Base-by-base conservation (phyloP, 2,329 filamentous ascomycete species). In the Huntiella omanensis region DNA sequence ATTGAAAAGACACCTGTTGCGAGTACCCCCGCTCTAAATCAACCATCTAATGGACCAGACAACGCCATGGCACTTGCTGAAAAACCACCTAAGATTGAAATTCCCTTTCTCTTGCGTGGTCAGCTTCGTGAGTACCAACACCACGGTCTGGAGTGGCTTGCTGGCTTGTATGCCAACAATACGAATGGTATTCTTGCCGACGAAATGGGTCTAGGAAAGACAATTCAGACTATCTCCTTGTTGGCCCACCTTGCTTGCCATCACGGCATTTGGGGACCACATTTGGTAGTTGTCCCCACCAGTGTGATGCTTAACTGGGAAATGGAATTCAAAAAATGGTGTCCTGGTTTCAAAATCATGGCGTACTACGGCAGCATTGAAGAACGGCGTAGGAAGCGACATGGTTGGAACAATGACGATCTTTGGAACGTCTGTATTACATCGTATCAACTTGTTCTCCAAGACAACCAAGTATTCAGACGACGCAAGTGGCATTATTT, bases 271-370 rank as follows among this genome's bases (percentile, higher is more conserved):
- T 98, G 91, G 92, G 91, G 92, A 0, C 86, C 91, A 1, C 91
- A 98, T 65, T 67, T 98, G 17, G 84, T 98, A 42, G 82, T 98
- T 50, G 91, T 98, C 2, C 91, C 91, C 1, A 98, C 91, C 2
- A 96, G 87, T 61, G 92, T 98, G 42, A 95, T 98, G 71, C 75
- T 98, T 53, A 98, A 98, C 58, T 98, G 91, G 91, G 92, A 98
- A 60, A 96, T 96, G 82, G 91, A 98, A 62, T 98, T 98, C 70
- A 96, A 96, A 58, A 98, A 98, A 60, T 98, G 88, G 76, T 84
- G 87, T 48, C 91, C 92, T 3, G 88, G 91, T 0, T 98, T 98
- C 69, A 96, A 95, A 59, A 93, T 98, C 47, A 69, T 98, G 49
- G 91, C 87, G 0, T 98, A 98, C 64, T 98, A 96, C 58, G 91